Evolutionary conservation across 306 rosid genomes (phyloP).

Genomic region (Acacia acuminata): DNA sequence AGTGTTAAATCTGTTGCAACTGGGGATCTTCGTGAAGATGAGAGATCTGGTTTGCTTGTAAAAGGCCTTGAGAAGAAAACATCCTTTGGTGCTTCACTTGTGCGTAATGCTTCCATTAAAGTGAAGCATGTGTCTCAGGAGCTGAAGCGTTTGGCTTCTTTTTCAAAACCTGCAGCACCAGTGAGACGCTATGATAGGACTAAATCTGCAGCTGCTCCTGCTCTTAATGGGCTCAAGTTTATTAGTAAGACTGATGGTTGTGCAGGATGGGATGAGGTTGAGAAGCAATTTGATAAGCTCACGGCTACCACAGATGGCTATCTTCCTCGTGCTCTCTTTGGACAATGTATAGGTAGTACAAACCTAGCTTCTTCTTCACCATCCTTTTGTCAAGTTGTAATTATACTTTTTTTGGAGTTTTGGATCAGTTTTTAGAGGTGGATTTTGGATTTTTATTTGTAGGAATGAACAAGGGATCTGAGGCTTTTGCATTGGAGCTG

Average conservation of each 20-base stretch:
- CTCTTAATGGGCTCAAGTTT: conserved; percentile 55
- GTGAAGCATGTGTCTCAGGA: conserved; percentile 56
- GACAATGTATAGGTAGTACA: conserved; percentile 56
- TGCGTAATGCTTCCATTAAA: conserved; percentile 43
- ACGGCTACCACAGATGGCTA: conserved; percentile 40
- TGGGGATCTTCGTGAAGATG: conserved; percentile 27
- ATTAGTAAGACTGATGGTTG: conserved; percentile 37
- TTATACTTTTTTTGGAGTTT: not conserved
- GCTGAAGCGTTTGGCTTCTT: conserved; percentile 47
- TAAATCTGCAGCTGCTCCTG: conserved; percentile 48
- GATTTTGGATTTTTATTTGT: conserved; percentile 24
- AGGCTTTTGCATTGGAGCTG: conserved; percentile 61
- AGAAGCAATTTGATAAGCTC: conserved; percentile 47
- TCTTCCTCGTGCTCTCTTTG: conserved; percentile 57
- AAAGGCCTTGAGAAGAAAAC: conserved; percentile 49
- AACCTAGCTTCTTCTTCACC: not conserved
- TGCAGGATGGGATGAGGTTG: conserved; percentile 58
- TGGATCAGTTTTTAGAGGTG: conserved; percentile 1
- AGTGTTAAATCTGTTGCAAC: conserved; percentile 38
- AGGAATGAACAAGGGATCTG: conserved; percentile 70
- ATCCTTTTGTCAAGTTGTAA: not conserved
- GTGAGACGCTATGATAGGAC: conserved; percentile 36
- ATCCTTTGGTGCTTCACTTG: conserved; percentile 45
- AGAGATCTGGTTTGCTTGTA: conserved; percentile 32
- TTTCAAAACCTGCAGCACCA: conserved; percentile 30